Evolutionary conservation across 2,329 filamentous ascomycete species (phyloP).

Genomic region (Metarhizium guizhouense): DNA sequence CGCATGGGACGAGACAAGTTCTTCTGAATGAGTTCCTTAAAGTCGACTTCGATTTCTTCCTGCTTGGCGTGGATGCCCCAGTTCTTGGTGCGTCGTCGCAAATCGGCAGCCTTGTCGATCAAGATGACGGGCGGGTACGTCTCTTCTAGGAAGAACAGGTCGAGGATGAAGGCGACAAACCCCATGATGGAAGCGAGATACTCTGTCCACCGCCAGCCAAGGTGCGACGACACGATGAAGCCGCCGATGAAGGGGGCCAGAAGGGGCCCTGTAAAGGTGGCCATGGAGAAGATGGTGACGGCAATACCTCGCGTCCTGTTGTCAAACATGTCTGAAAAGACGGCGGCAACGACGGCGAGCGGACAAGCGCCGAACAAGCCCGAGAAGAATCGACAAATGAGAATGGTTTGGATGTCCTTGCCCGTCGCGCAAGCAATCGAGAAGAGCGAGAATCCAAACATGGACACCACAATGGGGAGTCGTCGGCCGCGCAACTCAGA

Average conservation of each 20-base stretch:
- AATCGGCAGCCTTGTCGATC: slow-evolving; percentile 48
- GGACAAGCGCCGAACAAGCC: slow-evolving; percentile 66
- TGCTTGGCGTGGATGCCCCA: slow-evolving; percentile 65
- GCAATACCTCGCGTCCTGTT: slow-evolving; percentile 49
- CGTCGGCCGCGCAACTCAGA: slow-evolving; percentile 63
- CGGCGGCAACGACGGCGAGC: slow-evolving; percentile 59
- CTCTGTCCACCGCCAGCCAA: slow-evolving; percentile 68
- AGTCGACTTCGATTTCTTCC: slow-evolving; percentile 61
- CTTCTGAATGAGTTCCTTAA: slow-evolving; percentile 54
- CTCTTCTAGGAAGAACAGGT: slow-evolving; percentile 56
- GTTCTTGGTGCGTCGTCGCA: slow-evolving; percentile 56
- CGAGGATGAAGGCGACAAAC: slow-evolving; percentile 47
- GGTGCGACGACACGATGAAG: slow-evolving; percentile 52
- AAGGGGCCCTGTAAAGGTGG: slow-evolving; percentile 56
- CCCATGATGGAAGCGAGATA: slow-evolving; percentile 57
- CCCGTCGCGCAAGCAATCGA: slow-evolving; percentile 55
- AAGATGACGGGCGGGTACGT: slow-evolving; percentile 63
- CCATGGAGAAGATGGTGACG: slow-evolving; percentile 34
- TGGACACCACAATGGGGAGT: slow-evolving; percentile 49
- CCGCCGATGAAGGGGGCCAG: slow-evolving; percentile 61
- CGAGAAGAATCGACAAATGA: slow-evolving; percentile 64
- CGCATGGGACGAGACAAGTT: slow-evolving; percentile 58
- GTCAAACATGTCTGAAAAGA: slow-evolving; percentile 65
- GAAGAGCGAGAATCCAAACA: slow-evolving; percentile 63
- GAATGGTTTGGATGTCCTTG: slow-evolving; percentile 60